A percentile compares a stretch with the other conserved stretches of the same genome.
phyloP scores from a whole-genome alignment of 371 early-diverging fungal species.

The Rhizopus sp. region DNA sequence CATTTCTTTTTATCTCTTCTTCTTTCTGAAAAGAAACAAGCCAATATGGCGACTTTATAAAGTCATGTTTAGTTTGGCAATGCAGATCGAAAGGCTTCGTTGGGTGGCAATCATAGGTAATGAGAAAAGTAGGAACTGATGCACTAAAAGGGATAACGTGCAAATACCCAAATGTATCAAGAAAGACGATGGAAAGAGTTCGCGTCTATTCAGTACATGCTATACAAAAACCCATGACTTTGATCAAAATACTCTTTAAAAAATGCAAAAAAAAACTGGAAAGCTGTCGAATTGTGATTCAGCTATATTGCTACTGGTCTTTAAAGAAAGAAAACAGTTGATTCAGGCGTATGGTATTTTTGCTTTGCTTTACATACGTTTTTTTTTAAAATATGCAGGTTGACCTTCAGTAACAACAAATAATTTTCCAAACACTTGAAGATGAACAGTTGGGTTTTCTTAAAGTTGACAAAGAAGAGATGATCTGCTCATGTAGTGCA shows the following conservation, averaged over 20 bases:
- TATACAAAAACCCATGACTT: constrained; percentile 11
- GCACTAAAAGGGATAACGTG: constrained; percentile 15
- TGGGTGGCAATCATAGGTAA: too few relatives aligned
- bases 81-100: too few relatives aligned
- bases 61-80: too few relatives aligned
- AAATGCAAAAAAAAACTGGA: constrained; percentile 8
- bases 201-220: constrained; percentile 12
- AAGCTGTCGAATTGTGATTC: constrained; percentile 15
- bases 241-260: constrained; percentile 10
- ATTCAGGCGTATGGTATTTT: constrained; percentile 10
- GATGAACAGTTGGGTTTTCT: constrained; percentile 11
- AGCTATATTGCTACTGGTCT: constrained; percentile 5
- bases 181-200: constrained; percentile 6
- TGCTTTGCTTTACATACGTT: constrained; percentile 12
- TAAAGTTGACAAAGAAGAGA: not conserved
- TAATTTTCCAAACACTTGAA: constrained; percentile 2
- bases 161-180: constrained; percentile 12
- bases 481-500: constrained; percentile 7
- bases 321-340: constrained; percentile 9
- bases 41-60: too few relatives aligned
- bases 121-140: constrained; percentile 15
- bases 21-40: too few relatives aligned
- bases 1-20: too few relatives aligned
- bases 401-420: constrained; percentile 8
- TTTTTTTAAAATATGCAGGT: constrained; percentile 15